Evolutionary conservation across 129 eudicot genomes (phyloP).

Genomic region (Flaveria linearis): DNA sequence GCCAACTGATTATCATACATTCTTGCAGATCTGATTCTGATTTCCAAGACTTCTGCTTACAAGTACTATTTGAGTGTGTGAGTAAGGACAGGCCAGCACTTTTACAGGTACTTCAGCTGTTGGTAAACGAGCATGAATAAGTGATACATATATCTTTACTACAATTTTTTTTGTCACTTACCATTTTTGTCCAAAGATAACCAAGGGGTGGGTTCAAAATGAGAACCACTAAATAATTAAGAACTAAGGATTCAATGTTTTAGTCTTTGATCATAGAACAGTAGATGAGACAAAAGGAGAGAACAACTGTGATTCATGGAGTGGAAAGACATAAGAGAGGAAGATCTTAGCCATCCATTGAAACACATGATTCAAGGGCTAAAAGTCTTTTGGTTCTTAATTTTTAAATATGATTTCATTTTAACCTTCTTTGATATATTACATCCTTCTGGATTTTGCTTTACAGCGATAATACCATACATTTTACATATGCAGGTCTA

Average conservation of each 20-base stretch:
- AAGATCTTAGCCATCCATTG: too few relatives aligned
- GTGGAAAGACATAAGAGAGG: too few relatives aligned
- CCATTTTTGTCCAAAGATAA: neutral
- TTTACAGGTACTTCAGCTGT: conserved; percentile 60
- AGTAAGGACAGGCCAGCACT: conserved; percentile 96
- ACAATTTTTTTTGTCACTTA: neutral
- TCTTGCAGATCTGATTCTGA: conserved; percentile 69
- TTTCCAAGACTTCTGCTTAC: conserved; percentile 92
- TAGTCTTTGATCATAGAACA: neutral
- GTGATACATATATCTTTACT: conserved; percentile 15
- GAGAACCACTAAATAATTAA: neutral
- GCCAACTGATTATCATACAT: conserved; percentile 16
- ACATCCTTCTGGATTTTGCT: neutral
- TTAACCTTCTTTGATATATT: neutral
- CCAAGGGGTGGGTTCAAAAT: neutral
- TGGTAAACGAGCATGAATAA: neutral
- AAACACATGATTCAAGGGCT: neutral
- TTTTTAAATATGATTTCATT: too few relatives aligned
- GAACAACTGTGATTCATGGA: neutral
- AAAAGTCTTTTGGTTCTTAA: neutral
- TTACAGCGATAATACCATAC: neutral
- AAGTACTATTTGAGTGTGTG: conserved; percentile 94
- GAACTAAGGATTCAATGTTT: neutral
- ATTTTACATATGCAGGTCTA: conserved; percentile 64
- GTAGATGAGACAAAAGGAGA: neutral